A percentile compares a stretch with the other conserved stretches of the same genome.
Conservation (phyloP, 2,329 filamentous ascomycete genomes). For the Pseudogymnoascus sp. region DNA sequence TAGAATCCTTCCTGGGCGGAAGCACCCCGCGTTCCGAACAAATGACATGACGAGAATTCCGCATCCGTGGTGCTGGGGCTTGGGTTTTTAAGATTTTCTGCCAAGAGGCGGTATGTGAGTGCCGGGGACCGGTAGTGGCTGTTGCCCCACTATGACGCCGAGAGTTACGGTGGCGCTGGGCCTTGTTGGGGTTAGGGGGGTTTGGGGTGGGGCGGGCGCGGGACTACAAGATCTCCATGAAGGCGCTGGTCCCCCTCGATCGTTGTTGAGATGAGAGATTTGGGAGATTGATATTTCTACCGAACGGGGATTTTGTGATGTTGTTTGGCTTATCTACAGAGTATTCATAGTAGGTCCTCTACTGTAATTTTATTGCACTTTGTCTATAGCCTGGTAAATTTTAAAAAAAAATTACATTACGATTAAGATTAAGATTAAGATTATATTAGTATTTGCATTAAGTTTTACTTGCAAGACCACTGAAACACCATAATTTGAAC, state of each 20-base stretch:
- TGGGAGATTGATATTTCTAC: not conserved
- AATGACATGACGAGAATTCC: not conserved
- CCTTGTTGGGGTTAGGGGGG: not conserved
- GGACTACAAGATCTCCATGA: slow-evolving; percentile 4
- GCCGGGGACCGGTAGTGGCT: not conserved
- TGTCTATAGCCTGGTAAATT: not conserved
- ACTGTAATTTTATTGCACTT: not conserved
- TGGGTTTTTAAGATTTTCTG: not conserved
- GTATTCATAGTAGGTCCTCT: not conserved
- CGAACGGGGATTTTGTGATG: not conserved
- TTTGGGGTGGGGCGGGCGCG: not conserved
- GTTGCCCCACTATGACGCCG: not conserved
- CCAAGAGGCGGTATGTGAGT: not conserved
- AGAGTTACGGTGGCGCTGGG: not conserved
- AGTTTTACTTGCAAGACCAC: not conserved
- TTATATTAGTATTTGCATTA: not conserved
- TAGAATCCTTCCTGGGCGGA: not conserved
- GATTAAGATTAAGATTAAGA: not conserved
- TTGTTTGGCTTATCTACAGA: not conserved
- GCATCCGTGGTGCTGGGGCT: not conserved
- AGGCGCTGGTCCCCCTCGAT: not conserved
- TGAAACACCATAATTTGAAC: not conserved
- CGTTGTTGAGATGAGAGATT: not conserved
- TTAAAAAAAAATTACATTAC: not conserved
- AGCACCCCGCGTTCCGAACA: not conserved